phyloP scores from a whole-genome alignment of 1,284 basidiomycete species.

The Meripilus lineatus region DNA sequence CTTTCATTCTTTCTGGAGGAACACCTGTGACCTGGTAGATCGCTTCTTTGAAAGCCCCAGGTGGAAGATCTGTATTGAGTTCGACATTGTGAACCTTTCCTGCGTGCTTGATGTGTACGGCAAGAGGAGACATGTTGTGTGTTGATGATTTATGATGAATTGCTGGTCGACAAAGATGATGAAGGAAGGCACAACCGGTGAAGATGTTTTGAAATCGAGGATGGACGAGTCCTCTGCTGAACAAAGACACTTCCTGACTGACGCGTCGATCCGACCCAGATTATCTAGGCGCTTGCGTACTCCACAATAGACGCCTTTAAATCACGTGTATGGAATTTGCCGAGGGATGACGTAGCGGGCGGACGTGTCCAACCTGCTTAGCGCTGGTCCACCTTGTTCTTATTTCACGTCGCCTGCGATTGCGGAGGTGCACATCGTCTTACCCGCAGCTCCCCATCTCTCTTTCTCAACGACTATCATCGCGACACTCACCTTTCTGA shows the following conservation, averaged over 20 bases:
- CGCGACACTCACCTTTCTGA: not conserved
- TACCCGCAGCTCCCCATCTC: not conserved
- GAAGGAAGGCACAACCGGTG: conserved; percentile 6
- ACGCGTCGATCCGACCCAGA: too few species aligned
- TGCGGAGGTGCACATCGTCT: too few species aligned
- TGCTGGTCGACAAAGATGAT: not conserved
- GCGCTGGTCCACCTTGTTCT: too few species aligned
- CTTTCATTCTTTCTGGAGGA: conserved; percentile 90
- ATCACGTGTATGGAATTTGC: not conserved
- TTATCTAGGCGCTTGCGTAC: too few species aligned
- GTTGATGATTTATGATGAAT: too few species aligned
- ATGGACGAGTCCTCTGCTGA: too few species aligned
- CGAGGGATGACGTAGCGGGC: conserved; percentile 2
- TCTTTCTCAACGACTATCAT: not conserved
- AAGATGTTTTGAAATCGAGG: too few species aligned
- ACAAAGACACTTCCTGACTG: too few species aligned
- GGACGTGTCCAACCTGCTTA: conserved; percentile 2
- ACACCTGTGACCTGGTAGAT: conserved; percentile 84
- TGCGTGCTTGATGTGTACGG: conserved; percentile 87
- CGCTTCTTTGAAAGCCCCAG: conserved; percentile 75
- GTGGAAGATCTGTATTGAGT: conserved; percentile 67
- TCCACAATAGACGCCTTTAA: too few species aligned
- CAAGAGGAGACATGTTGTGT: conserved; percentile 66
- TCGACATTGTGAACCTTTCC: conserved; percentile 71
- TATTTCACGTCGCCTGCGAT: too few species aligned